These are phyloP conservation scores for Hypocreales sp. DNA, from an alignment of 2,329 filamentous ascomycete genomes.

Conservation along the genomic window DNA sequence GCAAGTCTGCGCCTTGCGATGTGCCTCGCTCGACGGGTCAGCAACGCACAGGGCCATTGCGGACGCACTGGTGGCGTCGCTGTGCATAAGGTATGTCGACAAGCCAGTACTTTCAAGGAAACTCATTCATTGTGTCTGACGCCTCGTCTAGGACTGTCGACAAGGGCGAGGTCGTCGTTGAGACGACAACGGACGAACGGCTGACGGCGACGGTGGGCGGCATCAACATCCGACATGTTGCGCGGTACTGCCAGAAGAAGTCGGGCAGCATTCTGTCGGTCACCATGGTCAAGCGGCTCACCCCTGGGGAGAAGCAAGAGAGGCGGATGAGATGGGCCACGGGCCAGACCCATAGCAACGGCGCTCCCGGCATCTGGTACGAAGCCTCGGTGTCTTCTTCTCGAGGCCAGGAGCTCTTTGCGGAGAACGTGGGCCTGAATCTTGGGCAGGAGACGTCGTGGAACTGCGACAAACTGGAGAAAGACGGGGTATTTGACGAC, in stretches of 20 bases:
- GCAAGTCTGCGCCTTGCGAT: slow-evolving; percentile 8
- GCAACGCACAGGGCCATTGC: slow-evolving; percentile 7
- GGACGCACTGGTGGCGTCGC: slow-evolving; percentile 7
- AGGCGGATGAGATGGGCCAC: slow-evolving; percentile 3
- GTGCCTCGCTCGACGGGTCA: slow-evolving; percentile 3
- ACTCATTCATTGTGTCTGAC: no score
- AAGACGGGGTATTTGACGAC: slow-evolving; percentile 8
- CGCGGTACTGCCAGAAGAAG: slow-evolving; percentile 6
- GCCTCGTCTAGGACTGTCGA: slow-evolving; percentile 3
- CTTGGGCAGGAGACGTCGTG: slow-evolving; percentile 12
- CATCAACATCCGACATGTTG: slow-evolving; percentile 8
- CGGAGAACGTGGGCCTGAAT: slow-evolving; percentile 11
- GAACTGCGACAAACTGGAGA: slow-evolving; percentile 8
- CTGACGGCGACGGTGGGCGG: slow-evolving; percentile 5
- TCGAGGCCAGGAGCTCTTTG: slow-evolving; percentile 5
- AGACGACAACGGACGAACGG: slow-evolving; percentile 3
- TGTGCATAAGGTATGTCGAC: slow-evolving; percentile 13
- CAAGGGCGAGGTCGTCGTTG: slow-evolving; percentile 6
- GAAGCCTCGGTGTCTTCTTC: slow-evolving; percentile 13
- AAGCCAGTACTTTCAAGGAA: no score
- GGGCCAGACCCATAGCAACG: neutral
- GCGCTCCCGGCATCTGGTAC: slow-evolving; percentile 9
- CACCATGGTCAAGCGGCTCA: slow-evolving; percentile 9
- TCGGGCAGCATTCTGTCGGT: slow-evolving; percentile 8
- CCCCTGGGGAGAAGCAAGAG: neutral